Evolutionary conservation across 2,329 filamentous ascomycete genomes (phyloP), one percentile per base, ranked within the genome.

Genomic region (Botrytis porri): DNA sequence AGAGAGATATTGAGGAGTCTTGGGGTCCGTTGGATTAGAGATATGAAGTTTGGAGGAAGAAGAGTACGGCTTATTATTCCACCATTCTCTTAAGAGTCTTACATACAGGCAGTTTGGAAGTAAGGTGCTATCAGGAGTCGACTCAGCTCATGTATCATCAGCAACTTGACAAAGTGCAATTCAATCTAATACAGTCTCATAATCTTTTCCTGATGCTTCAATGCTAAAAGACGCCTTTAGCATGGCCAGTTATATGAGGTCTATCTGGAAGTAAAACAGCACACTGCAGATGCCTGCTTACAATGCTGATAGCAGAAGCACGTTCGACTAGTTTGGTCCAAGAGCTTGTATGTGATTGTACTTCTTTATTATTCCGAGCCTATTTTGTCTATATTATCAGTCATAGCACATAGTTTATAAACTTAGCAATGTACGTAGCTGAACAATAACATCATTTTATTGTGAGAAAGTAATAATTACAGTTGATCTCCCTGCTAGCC

Each of bases 261-360:
- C 0, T 2, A 54, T 16, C 2, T 3, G 2, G 6, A 6, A 51
- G 48, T 51, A 4, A n/a, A n/a, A n/a, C 25, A n/a, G 9, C 25
- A 51, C 9, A 54, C n/a, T 54, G n/a, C 51, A 16, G 14, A 16
- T 7, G n/a, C 14, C 14, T 54, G n/a, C 14, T 18, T 14, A 54
- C n/a, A 29, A 29, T 29, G 1, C 14, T 16, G 6, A 7, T 14
- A 16, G 14, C 18, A 8, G 16, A 54, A 54, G 12, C 3, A 54
- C 14, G 6, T 29, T 54, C 8, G 2, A 18, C 3, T n/a, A n/a
- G 1, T 29, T 3, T 54, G n/a, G 14, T 29, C 29, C 25, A 16
- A 18, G 14, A 54, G 3, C 25, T 54, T 54, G 25, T 18, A 10
- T 54, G n/a, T 29, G n/a, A 54, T 54, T 29, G 29, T 29, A 29